Base-by-base conservation (phyloP, 768 basidiomycete genomes). In the Psilocybe tampanensis region DNA sequence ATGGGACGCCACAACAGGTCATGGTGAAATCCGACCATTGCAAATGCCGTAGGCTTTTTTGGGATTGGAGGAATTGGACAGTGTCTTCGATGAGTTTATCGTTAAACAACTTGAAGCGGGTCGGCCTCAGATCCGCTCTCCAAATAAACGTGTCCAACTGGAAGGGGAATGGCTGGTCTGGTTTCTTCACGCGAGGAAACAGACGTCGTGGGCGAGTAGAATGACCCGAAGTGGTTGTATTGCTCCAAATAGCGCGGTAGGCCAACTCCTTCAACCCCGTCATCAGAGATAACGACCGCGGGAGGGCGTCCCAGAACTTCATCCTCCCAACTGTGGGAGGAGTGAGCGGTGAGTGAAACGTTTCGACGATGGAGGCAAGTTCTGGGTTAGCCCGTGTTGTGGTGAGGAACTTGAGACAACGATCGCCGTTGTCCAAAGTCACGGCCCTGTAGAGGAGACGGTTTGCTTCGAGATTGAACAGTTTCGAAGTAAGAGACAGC, bases 401-500 rank as follows among this genome's bases (percentile, higher is more conserved):
- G 22, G 36, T n/a, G 6, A 58, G 51, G 32, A 58, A 58, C 41
- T 47, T 58, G 41, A 36, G 24, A 17, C 47, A 33, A 6, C 4
- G 1, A 6, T 24, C 29, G 21, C 50, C 56, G 8, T 26, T 18
- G 1, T 34, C n/a, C 7, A 45, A 2, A 2, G 50, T 52, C 44
- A 58, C 52, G 1, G 43, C 41, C 18, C 44, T 21, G 34, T 58
- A 58, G 5, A 58, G 44, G 8, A 52, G 8, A 22, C 44, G 50
- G 39, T 8, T 42, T 8, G 44, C 56, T 47, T 58, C 56, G 8
- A 36, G 21, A 21, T 42, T 21, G 11, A 58, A 29, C 0, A 32
- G 17, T 22, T 42, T 58, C 15, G 22, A 52, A 9, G 44, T 52
- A 24, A 47, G 12, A 2, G 56, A 15, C 15, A 58, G 39, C 2